A percentile compares a stretch with the other conserved stretches of the same genome.
phyloP scores from a whole-genome alignment of 129 eudicot genomes.

The Artemisia argyi region DNA sequence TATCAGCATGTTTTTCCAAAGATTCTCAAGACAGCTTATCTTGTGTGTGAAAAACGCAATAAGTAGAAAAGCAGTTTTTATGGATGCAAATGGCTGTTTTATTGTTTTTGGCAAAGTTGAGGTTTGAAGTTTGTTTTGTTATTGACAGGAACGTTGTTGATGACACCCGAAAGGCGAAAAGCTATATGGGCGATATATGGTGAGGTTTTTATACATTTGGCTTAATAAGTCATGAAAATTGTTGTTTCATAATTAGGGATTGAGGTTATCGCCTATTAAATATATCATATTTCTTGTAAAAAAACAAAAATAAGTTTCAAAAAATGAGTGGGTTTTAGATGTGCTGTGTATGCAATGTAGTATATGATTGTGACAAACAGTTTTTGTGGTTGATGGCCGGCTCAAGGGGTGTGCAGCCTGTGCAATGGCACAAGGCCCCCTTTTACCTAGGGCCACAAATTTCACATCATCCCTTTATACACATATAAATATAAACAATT shows the following conservation, averaged over 20 bases:
- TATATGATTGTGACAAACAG: not conserved
- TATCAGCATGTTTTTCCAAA: not conserved
- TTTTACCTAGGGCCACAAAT: too few species aligned
- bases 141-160: too few species aligned
- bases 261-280: not conserved
- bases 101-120: not conserved
- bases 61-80: not conserved
- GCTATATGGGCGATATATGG: too few species aligned
- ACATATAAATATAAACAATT: too few species aligned
- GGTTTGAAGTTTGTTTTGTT: too few species aligned
- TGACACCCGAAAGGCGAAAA: too few species aligned
- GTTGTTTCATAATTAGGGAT: not conserved
- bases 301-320: not conserved
- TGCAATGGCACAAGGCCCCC: too few species aligned
- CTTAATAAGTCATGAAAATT: constrained; percentile 2
- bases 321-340: not conserved
- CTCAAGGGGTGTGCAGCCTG: too few species aligned
- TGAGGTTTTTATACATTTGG: not conserved
- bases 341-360: too few species aligned
- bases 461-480: too few species aligned
- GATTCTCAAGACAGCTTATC: not conserved
- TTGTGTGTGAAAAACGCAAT: too few species aligned
- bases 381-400: not conserved
- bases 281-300: not conserved
- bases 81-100: not conserved